phyloP scores from a whole-genome alignment of 2,329 filamentous ascomycete genomes.

The Curvularia lunata region DNA sequence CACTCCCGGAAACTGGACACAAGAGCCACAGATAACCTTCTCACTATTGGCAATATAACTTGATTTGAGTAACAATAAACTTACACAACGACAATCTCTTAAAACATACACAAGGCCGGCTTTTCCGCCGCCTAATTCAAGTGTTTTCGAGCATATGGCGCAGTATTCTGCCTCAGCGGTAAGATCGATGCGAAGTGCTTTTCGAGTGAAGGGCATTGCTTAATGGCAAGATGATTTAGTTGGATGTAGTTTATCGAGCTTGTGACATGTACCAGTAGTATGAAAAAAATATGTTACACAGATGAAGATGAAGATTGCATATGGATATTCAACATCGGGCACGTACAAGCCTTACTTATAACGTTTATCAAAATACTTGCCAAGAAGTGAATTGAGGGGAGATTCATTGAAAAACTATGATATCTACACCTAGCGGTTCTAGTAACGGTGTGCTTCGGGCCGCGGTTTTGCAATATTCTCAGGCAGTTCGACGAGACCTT shows the following conservation, averaged over 20 bases:
- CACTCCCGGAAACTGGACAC: neutral
- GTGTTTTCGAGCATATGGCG: neutral
- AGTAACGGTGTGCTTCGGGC: neutral
- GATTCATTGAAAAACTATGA: neutral
- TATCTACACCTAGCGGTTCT: neutral
- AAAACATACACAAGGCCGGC: neutral
- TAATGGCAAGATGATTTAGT: neutral
- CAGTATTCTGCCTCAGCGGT: neutral
- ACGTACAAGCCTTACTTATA: neutral
- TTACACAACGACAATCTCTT: constrained; percentile 8
- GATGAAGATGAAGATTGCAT: neutral
- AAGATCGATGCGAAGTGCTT: neutral
- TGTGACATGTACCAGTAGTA: neutral
- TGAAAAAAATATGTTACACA: neutral
- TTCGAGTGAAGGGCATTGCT: neutral
- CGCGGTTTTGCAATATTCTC: constrained; percentile 6
- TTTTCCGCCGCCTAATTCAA: neutral
- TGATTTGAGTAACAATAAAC: neutral
- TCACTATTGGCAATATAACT: neutral
- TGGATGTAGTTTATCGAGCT: neutral
- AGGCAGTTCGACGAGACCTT: neutral
- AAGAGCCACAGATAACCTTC: constrained; percentile 7
- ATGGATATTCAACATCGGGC: neutral
- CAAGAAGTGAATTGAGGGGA: neutral
- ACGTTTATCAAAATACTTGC: neutral